phyloP scores from a whole-genome alignment of 1,284 basidiomycete species.

The Marasmius sp. region DNA sequence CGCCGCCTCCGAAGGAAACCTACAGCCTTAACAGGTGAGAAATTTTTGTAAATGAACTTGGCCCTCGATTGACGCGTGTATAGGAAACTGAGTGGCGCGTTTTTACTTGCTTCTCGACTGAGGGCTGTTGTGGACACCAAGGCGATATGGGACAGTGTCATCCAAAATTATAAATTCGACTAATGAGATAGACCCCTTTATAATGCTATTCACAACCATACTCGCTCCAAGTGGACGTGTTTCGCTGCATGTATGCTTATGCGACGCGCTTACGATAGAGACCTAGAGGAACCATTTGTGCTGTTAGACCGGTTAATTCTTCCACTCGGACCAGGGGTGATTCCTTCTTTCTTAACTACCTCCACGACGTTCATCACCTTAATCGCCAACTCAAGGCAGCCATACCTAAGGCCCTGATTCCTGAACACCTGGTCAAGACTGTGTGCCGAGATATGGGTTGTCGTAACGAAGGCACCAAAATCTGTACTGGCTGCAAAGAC shows the following conservation, averaged over 20 bases:
- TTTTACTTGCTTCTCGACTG: conserved; percentile 86
- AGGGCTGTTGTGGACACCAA: conserved; percentile 77
- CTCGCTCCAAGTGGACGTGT: no score
- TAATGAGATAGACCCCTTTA: neutral
- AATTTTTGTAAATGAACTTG: neutral
- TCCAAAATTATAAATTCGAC: conserved; percentile 36
- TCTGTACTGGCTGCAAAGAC: conserved; percentile 8
- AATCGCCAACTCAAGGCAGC: neutral
- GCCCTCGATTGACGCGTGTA: neutral
- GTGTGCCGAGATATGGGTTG: conserved; percentile 1
- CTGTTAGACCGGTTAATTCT: no score
- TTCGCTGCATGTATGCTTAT: no score
- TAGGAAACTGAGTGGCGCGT: conserved; percentile 92
- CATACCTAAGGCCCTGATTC: neutral
- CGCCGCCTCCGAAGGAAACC: conserved; percentile 92
- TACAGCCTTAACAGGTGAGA: conserved; percentile 87
- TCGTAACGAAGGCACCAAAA: conserved; percentile 3
- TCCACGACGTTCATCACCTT: neutral
- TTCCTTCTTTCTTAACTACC: no score
- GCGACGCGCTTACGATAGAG: no score
- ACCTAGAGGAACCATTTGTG: no score
- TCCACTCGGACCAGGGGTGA: no score
- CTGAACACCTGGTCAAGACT: conserved; percentile 1
- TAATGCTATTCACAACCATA: neutral
- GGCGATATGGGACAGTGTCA: conserved; percentile 71